Percentiles rank a stretch among this genome's conserved stretches.
Conservation (phyloP, 192 early-diverging fungal species). For the Linderina pennispora region DNA sequence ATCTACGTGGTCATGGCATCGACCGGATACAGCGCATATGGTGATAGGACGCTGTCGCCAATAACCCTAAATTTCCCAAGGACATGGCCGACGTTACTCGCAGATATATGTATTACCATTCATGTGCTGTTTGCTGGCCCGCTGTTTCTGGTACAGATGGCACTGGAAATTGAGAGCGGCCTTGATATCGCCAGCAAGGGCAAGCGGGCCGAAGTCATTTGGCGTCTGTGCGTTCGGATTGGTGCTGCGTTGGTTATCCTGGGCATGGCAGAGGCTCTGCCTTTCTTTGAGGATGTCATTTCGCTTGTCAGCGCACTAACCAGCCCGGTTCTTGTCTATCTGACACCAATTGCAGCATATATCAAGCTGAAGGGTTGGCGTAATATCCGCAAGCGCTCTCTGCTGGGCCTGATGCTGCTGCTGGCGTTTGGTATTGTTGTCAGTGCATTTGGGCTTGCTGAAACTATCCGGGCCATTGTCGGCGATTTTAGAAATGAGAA, state of each 20-base stretch:
- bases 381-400: slow-evolving; percentile 17
- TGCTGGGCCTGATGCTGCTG: slow-evolving; percentile 26
- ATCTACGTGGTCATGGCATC: slow-evolving; percentile 65
- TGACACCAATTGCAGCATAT: slow-evolving; percentile 68
- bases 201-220: slow-evolving; percentile 39
- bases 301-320: slow-evolving; percentile 66
- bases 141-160: slow-evolving; percentile 61
- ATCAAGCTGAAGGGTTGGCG: slow-evolving; percentile 59
- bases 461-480: slow-evolving; percentile 53
- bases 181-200: slow-evolving; percentile 51
- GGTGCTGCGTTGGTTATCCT: slow-evolving; percentile 47
- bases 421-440: slow-evolving; percentile 50
- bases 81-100: slow-evolving; percentile 51
- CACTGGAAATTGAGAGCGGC: slow-evolving; percentile 46
- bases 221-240: slow-evolving; percentile 48
- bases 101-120: slow-evolving; percentile 59
- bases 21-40: slow-evolving; percentile 67
- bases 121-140: slow-evolving; percentile 75
- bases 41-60: slow-evolving; percentile 52
- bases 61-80: slow-evolving; percentile 60
- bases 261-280: slow-evolving; percentile 56
- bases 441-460: slow-evolving; percentile 57
- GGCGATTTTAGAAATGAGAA: slow-evolving; percentile 21
- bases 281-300: slow-evolving; percentile 71
- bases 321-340: slow-evolving; percentile 62